These are phyloP conservation scores for Calonectria hawksworthii DNA, from an alignment of 2,329 filamentous ascomycete genomes.

Conservation along the genomic window DNA sequence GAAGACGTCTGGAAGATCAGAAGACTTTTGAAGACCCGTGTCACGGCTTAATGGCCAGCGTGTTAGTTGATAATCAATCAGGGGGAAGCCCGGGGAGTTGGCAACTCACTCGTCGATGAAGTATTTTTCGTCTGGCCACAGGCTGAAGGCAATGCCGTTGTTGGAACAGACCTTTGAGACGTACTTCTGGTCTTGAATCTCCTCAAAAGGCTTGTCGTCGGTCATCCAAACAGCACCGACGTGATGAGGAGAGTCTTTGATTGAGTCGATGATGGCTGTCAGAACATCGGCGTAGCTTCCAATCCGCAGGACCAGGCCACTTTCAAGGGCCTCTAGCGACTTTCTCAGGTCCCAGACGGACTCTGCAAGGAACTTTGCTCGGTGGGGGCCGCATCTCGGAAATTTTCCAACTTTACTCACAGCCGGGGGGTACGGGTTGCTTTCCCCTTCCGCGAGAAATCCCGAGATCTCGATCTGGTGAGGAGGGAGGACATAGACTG, in stretches of 20 bases:
- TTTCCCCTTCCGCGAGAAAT: constrained; percentile 69
- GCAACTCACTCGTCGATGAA: constrained; percentile 80
- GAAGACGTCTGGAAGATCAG: constrained; percentile 80
- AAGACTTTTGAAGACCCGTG: constrained; percentile 67
- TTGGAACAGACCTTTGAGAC: constrained; percentile 67
- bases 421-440: constrained; percentile 78
- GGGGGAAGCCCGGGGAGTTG: not conserved
- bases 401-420: constrained; percentile 75
- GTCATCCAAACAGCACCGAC: constrained; percentile 82
- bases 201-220: constrained; percentile 77
- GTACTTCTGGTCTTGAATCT: constrained; percentile 73
- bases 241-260: constrained; percentile 56
- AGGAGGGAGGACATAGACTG: constrained; percentile 77
- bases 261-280: constrained; percentile 65
- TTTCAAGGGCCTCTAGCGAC: constrained; percentile 70
- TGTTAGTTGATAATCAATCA: constrained; percentile 31
- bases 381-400: constrained; percentile 81
- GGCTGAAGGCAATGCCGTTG: constrained; percentile 70
- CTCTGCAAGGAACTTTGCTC: constrained; percentile 80
- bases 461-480: constrained; percentile 83
- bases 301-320: constrained; percentile 73
- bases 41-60: constrained; percentile 68
- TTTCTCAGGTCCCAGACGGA: constrained; percentile 80
- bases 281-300: constrained; percentile 74
- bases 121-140: constrained; percentile 84